phyloP scores from a whole-genome alignment of 495 filamentous ascomycete genomes.

The Xylaria intraflava region DNA sequence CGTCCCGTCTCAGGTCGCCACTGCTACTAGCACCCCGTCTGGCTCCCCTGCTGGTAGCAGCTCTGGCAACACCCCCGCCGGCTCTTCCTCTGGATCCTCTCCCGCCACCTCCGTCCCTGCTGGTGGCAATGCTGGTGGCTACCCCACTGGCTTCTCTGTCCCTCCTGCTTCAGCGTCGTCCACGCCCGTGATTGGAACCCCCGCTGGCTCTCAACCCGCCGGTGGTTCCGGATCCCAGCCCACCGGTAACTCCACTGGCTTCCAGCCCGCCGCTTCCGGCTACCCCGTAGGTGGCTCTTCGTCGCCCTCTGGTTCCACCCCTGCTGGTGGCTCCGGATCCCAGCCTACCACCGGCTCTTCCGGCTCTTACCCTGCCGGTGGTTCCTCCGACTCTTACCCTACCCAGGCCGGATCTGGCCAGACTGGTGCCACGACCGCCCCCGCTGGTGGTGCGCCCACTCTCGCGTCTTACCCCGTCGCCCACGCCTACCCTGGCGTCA shows the following conservation, averaged over 20 bases:
- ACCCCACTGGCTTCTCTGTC: not conserved
- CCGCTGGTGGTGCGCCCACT: conserved; percentile 10
- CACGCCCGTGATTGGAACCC: conserved; percentile 6
- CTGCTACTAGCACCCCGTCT: no score
- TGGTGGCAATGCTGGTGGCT: not conserved
- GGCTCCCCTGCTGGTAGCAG: conserved; percentile 10
- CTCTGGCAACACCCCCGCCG: not conserved
- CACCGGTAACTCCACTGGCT: not conserved
- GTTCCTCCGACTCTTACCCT: conserved; percentile 3
- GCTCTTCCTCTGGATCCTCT: conserved; percentile 6
- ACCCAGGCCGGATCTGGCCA: conserved; percentile 1
- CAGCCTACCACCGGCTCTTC: conserved; percentile 8
- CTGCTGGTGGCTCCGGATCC: not conserved
- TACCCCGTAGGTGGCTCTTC: not conserved
- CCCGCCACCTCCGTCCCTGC: no score
- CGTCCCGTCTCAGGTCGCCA: conserved; percentile 3
- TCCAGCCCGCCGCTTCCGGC: not conserved
- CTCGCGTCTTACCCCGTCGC: conserved; percentile 12
- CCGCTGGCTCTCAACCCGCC: not conserved
- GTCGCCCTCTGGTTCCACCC: not conserved
- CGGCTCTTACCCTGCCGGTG: conserved; percentile 4
- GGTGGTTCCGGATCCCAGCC: not conserved
- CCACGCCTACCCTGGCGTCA: conserved; percentile 7
- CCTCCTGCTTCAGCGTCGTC: not conserved
- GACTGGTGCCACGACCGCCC: not conserved